Percentiles rank a stretch among this genome's conserved stretches.
These are phyloP conservation scores for Sequoiadendron giganteum DNA, from an alignment of 75 land plant species.

Conservation along the genomic window DNA sequence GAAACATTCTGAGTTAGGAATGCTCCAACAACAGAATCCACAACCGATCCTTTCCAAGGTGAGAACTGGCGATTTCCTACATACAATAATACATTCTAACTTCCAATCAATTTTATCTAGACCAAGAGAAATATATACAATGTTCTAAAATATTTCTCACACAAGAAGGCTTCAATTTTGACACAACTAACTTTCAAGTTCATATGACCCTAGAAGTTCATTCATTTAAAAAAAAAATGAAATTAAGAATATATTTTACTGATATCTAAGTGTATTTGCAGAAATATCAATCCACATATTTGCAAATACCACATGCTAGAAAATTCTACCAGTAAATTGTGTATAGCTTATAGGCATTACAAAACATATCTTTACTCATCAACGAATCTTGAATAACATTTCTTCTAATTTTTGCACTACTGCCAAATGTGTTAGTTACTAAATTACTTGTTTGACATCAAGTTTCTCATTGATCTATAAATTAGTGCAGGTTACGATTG, in stretches of 20 bases:
- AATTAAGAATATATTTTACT: not conserved
- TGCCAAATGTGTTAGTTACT: not conserved
- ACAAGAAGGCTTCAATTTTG: not conserved
- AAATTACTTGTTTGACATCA: not conserved
- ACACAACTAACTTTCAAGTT: not conserved
- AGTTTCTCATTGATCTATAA: not conserved
- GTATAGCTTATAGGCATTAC: not conserved
- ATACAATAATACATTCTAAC: too few species aligned
- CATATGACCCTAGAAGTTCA: not conserved
- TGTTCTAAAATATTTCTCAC: not conserved
- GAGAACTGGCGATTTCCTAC: slow-evolving; percentile 59
- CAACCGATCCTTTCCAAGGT: slow-evolving; percentile 76
- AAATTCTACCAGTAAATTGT: not conserved
- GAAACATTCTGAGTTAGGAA: slow-evolving; percentile 86
- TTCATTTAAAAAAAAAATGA: not conserved
- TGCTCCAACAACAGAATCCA: slow-evolving; percentile 75
- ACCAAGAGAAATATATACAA: not conserved
- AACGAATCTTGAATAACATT: not conserved
- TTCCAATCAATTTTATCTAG: not conserved
- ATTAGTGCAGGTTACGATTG: not conserved
- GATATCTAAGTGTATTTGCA: not conserved
- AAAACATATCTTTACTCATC: not conserved
- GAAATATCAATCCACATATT: not conserved
- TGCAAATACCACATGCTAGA: not conserved
- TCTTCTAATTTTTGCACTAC: not conserved